Percentiles rank a stretch among this genome's conserved stretches.
These are phyloP conservation scores for Penicilliopsis zonata DNA, from an alignment of 495 filamentous ascomycete species.

Conservation along the genomic window DNA sequence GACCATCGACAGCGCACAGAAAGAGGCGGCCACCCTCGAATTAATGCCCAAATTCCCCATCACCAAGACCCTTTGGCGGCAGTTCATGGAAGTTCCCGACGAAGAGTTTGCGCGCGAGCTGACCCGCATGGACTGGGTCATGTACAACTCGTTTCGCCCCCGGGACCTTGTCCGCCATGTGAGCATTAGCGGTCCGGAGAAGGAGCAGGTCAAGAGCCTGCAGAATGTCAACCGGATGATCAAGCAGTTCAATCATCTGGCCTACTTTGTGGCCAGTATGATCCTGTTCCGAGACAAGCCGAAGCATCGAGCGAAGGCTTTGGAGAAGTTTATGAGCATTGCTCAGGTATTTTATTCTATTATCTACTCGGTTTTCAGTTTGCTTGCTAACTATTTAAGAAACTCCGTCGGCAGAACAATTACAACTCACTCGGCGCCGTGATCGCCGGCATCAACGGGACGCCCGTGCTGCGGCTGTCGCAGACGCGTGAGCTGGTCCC, in stretches of 20 bases:
- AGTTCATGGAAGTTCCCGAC: constrained; percentile 67
- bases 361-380: background rate
- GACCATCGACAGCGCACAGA: constrained; percentile 61
- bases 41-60: constrained; percentile 47
- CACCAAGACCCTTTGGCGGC: constrained; percentile 70
- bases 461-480: constrained; percentile 71
- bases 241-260: constrained; percentile 90
- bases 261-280: constrained; percentile 83
- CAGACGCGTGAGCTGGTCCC: constrained; percentile 74
- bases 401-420: constrained; percentile 85
- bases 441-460: constrained; percentile 83
- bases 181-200: constrained; percentile 54
- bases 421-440: constrained; percentile 93
- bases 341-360: constrained; percentile 37
- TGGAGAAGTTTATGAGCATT: constrained; percentile 91
- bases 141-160: constrained; percentile 92
- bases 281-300: constrained; percentile 89
- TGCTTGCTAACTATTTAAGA: constrained; percentile 13
- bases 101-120: constrained; percentile 82
- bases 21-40: constrained; percentile 53
- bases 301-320: constrained; percentile 77
- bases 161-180: constrained; percentile 89
- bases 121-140: constrained; percentile 92
- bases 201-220: constrained; percentile 67
- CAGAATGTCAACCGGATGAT: constrained; percentile 89